Evolutionary conservation across 176 grass and related monocot species (phyloP), one percentile per base, ranked within the genome.

Genomic region (Bonia amplexicaulis): DNA sequence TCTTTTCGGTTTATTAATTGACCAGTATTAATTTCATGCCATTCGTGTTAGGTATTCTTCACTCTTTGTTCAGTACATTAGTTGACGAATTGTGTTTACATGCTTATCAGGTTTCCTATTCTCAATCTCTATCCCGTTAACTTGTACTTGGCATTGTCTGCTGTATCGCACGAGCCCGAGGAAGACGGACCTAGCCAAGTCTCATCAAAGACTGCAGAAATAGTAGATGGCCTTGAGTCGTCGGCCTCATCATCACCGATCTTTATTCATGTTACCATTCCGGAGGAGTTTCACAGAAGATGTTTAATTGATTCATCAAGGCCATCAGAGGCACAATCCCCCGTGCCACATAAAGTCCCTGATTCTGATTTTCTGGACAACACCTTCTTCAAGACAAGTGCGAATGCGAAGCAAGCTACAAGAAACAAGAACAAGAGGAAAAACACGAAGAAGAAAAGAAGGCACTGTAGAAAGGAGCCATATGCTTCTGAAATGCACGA

Each of bases 391-490:
- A 87, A 75, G 48, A 49, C 12, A 35, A 79, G 42, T 7, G 73
- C 73, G 33, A 68, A 45, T 58, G 31, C 17, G 7, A 81, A 87
- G 66, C 63, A 25, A 49, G 80, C 71, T 58, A 26, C 85, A 33
- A 87, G 70, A 87, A 87, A 87, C 59, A 87, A 81, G 33, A 77
- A 78, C 11, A 57, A 57, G 53, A 57, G 19, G 16, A 57, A 57
- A 22, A 57, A 57, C 19, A 57, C 9, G 53, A 57, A 51, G 48
- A 51, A 57, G 2, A 57, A 77, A 67, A 64, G 61, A 75, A 25
- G 29, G 42, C 33, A 35, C 45, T 45, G 20, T 37, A 76, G 60
- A 74, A 81, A 87, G 62, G 20, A 7, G 66, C 55, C 60, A 6
- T 31, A 20, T 33, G 60, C 61, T 63, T 20, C n/a, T 65, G 33